A percentile compares a stretch with the other conserved stretches of the same genome.
These are phyloP conservation scores for Fusarium chaquense DNA, from an alignment of 2,329 filamentous ascomycete species.

Conservation along the genomic window DNA sequence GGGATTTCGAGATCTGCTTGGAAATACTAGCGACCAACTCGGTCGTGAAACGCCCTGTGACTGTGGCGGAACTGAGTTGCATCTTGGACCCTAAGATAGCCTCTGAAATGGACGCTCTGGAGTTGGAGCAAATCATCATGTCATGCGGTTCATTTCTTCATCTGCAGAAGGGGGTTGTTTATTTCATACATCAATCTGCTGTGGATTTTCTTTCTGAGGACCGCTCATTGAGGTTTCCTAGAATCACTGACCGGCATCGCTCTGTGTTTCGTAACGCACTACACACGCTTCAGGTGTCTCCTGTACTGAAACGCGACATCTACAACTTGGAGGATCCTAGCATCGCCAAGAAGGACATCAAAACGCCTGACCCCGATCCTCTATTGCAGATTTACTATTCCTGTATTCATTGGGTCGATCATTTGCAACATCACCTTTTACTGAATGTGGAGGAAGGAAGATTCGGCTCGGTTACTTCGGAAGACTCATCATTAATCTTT, in stretches of 20 bases:
- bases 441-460: too few species aligned
- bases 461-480: too few species aligned
- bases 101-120: too few species aligned
- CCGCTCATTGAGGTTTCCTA: neutral
- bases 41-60: too few species aligned
- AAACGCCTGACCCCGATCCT: rapidly evolving
- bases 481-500: neutral
- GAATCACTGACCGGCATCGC: neutral
- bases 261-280: rapidly evolving
- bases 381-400: rapidly evolving
- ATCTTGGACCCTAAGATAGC: too few species aligned
- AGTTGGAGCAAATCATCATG: neutral
- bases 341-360: rapidly evolving
- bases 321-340: neutral
- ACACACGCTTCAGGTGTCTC: rapidly evolving
- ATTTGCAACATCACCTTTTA: neutral
- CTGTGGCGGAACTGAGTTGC: too few species aligned
- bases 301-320: neutral
- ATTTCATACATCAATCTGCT: neutral
- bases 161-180: rapidly evolving
- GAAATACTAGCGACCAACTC: too few species aligned
- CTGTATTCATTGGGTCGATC: neutral
- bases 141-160: rapidly evolving
- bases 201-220: rapidly evolving
- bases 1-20: too few species aligned